Evolutionary conservation across 805 yeast species (phyloP).

Genomic region (Saccharomycopsis synnaedendra): DNA sequence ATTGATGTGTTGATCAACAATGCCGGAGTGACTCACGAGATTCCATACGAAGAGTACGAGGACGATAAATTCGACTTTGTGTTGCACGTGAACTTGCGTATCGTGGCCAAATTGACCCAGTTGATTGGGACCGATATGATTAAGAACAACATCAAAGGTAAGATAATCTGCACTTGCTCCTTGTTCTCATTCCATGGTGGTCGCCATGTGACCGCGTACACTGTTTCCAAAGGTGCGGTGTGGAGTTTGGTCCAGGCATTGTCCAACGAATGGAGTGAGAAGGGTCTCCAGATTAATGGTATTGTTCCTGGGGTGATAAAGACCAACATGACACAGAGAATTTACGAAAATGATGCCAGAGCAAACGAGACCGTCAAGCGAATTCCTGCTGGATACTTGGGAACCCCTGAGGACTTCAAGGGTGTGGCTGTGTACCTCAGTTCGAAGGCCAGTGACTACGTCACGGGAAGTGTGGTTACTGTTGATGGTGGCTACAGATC

Average conservation of each 20-base stretch:
- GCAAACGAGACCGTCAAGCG: constrained; percentile 23
- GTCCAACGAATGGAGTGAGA: constrained; percentile 33
- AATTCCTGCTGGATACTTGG: constrained; percentile 38
- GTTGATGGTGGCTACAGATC: constrained; percentile 41
- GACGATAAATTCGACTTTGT: constrained; percentile 28
- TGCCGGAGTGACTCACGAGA: constrained; percentile 21
- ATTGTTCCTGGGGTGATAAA: constrained; percentile 38
- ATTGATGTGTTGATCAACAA: constrained; percentile 26
- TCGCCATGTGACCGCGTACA: constrained; percentile 25
- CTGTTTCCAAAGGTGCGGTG: constrained; percentile 31
- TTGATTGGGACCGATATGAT: constrained; percentile 28
- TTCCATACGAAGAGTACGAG: constrained; percentile 21
- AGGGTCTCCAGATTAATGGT: constrained; percentile 36
- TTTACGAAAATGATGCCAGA: constrained; percentile 21
- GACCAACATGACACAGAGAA: constrained; percentile 32
- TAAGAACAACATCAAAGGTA: constrained; percentile 24
- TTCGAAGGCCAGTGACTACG: constrained; percentile 37
- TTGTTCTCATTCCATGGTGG: constrained; percentile 32
- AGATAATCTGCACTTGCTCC: constrained; percentile 32
- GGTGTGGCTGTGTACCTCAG: constrained; percentile 31
- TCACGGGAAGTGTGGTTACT: constrained; percentile 37
- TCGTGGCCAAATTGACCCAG: constrained; percentile 27
- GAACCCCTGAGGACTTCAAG: constrained; percentile 34
- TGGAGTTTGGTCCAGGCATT: constrained; percentile 25
- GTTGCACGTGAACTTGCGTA: constrained; percentile 28